Conservation (phyloP, 352 stramenopile species). For the Phytophthora multivora region DNA sequence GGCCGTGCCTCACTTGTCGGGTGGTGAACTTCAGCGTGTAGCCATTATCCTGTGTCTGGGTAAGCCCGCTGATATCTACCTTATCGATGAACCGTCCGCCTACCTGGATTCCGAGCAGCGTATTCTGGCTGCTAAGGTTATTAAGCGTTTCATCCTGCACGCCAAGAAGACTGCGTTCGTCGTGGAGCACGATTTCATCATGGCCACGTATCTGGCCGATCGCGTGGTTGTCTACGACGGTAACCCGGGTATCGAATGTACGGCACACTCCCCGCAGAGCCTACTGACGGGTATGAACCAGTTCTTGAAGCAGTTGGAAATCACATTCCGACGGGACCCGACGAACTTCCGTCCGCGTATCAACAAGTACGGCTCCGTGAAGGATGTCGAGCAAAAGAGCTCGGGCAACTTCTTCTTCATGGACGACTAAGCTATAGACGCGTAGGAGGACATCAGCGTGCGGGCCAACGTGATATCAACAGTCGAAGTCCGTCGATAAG, state of each 20-base stretch:
- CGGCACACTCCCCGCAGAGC: slow-evolving; percentile 93
- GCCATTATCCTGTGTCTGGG: slow-evolving; percentile 98
- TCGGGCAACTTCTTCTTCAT: slow-evolving; percentile 99
- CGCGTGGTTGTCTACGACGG: slow-evolving; percentile 97
- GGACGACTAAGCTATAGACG: slow-evolving; percentile 87
- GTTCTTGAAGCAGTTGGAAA: slow-evolving; percentile 98
- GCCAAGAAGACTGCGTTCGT: slow-evolving; percentile 99
- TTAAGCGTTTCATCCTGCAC: slow-evolving; percentile 99
- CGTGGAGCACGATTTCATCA: slow-evolving; percentile 99
- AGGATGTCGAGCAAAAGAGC: slow-evolving; percentile 98
- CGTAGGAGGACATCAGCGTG: slow-evolving; percentile 20
- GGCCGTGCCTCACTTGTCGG: slow-evolving; percentile 97
- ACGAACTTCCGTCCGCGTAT: slow-evolving; percentile 98
- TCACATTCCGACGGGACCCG: slow-evolving; percentile 99
- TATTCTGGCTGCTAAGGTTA: slow-evolving; percentile 99
- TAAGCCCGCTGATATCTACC: slow-evolving; percentile 98
- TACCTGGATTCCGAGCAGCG: slow-evolving; percentile 99
- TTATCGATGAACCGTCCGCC: slow-evolving; percentile 99
- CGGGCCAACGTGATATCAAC: slow-evolving; percentile 8
- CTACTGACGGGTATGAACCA: slow-evolving; percentile 99
- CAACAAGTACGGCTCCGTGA: slow-evolving; percentile 96
- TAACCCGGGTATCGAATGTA: slow-evolving; percentile 97
- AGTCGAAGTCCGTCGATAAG: slow-evolving; percentile 3
- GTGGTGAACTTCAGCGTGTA: slow-evolving; percentile 99
- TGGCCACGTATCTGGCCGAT: slow-evolving; percentile 99